phyloP scores from a whole-genome alignment of 306 rosid species.

The Gillenia trifoliata region DNA sequence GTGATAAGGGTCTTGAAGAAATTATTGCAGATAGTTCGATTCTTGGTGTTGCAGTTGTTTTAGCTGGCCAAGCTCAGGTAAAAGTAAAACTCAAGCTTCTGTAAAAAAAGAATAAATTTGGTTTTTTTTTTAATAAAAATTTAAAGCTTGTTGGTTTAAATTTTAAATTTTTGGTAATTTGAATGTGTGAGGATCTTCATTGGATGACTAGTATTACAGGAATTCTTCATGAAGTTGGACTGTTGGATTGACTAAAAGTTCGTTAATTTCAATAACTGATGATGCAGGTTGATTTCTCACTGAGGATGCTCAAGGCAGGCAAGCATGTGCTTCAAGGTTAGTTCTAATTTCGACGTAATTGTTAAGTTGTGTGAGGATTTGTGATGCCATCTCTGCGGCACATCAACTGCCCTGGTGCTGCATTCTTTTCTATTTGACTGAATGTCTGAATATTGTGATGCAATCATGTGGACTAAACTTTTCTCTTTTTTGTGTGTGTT shows the following conservation, averaged over 20 bases:
- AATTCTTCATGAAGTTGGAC: no score
- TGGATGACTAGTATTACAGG: not conserved
- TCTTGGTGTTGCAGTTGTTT: slow-evolving; percentile 76
- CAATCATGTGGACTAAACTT: slow-evolving; percentile 23
- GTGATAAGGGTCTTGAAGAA: slow-evolving; percentile 66
- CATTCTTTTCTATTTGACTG: not conserved
- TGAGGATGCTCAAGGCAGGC: slow-evolving; percentile 74
- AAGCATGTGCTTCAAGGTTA: slow-evolving; percentile 95
- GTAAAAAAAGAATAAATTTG: not conserved
- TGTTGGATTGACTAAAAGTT: not conserved
- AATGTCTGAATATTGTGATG: not conserved
- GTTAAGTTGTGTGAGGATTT: not conserved
- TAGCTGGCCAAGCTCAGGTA: slow-evolving; percentile 94
- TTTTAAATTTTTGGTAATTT: not conserved
- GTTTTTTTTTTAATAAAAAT: not conserved
- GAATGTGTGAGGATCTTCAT: not conserved
- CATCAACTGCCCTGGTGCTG: not conserved
- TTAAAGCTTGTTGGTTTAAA: not conserved
- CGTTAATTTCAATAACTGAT: slow-evolving; percentile 1
- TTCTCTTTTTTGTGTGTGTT: slow-evolving; percentile 25
- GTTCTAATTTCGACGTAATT: not conserved
- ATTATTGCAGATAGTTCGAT: slow-evolving; percentile 58
- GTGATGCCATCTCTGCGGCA: not conserved
- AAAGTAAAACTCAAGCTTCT: slow-evolving; percentile 19
- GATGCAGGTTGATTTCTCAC: slow-evolving; percentile 68